Evolutionary conservation across 2,329 filamentous ascomycete species (phyloP).

Genomic region (Endoconidiophora polonica): DNA sequence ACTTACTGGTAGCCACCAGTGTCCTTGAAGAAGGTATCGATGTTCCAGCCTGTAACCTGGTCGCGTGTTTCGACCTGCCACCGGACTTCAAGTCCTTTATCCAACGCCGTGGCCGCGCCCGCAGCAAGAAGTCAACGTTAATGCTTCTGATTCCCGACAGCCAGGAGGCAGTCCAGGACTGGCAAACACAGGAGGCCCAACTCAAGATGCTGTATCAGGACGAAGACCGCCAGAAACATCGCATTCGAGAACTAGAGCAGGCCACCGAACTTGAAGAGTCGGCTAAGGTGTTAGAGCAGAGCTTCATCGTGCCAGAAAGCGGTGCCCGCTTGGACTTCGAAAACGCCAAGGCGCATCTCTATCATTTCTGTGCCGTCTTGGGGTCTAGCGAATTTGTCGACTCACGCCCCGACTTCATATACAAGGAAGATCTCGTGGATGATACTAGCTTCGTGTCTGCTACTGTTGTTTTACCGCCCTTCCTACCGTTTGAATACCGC

Average conservation of each 20-base stretch:
- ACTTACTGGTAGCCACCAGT: constrained; percentile 44
- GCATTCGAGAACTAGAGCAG: constrained; percentile 32
- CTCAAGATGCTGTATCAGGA: constrained; percentile 58
- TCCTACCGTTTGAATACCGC: constrained; percentile 46
- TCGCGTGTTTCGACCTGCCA: constrained; percentile 39
- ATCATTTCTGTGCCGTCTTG: constrained; percentile 61
- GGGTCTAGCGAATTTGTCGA: constrained; percentile 44
- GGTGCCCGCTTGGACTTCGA: constrained; percentile 54
- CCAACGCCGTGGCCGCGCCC: constrained; percentile 37
- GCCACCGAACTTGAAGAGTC: constrained; percentile 14
- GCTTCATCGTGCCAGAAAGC: constrained; percentile 25
- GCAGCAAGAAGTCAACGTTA: constrained; percentile 34
- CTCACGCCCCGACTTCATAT: constrained; percentile 49
- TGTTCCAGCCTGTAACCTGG: constrained; percentile 44
- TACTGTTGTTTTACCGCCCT: constrained; percentile 53
- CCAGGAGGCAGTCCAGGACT: constrained; percentile 21
- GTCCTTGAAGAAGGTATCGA: constrained; percentile 55
- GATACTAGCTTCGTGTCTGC: constrained; percentile 26
- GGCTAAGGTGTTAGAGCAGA: constrained; percentile 15
- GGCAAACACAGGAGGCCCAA: constrained; percentile 47
- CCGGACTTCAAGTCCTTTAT: constrained; percentile 39
- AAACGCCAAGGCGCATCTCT: constrained; percentile 58
- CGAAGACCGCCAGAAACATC: constrained; percentile 35
- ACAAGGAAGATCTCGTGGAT: constrained; percentile 22
- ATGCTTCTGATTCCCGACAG: constrained; percentile 25